Evolutionary conservation across 805 yeast species (phyloP), one percentile per base, ranked within the genome.

Genomic region (Candida ortonii): DNA sequence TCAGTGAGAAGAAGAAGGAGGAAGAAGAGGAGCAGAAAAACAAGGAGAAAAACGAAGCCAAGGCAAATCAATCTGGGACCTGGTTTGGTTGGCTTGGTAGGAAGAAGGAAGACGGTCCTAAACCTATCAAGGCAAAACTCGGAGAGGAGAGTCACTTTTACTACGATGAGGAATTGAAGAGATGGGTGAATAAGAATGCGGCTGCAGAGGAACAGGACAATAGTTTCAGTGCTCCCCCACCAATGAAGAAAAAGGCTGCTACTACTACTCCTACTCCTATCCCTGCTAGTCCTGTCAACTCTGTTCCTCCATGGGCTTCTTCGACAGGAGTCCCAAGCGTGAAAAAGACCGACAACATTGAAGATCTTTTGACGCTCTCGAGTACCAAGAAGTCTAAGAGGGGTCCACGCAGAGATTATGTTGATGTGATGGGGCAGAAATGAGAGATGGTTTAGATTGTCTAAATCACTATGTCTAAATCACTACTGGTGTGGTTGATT

Each of bases 101-200:
- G 28, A 68, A 65, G 43, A 59, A 61, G 30, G 72, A 75, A 18
- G 80, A 75, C 29, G 84, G 53, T 21, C 44, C 85, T 24, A 85
- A 84, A 52, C 84, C 88, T 0, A 71, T 80, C 42, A 75, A 77
- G 44, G 97, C 96, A 22, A 87, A 93, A 47, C 63, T 93, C 34
- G 98, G 97, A 9, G 85, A 83, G 38, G 72, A 78, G 39, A 82
- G 70, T 53, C 66, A 74, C 12, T 82, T 93, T 54, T 73, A 76
- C 51, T 93, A 78, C 57, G 96, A 89, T 62, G 90, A 85, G 49
- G 77, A 83, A 39, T 71, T 83, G 53, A 80, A 82, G 55, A 73
- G 96, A 51, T 93, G 97, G 96, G 76, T 93, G 33, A 80, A 86
- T 53, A 76, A 74, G 36, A 74, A 77, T 43, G 77, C 75, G 4